Evolutionary conservation across 495 filamentous ascomycete genomes (phyloP), one percentile per base, ranked within the genome.

Genomic region (Beverwykella pulmonaria): DNA sequence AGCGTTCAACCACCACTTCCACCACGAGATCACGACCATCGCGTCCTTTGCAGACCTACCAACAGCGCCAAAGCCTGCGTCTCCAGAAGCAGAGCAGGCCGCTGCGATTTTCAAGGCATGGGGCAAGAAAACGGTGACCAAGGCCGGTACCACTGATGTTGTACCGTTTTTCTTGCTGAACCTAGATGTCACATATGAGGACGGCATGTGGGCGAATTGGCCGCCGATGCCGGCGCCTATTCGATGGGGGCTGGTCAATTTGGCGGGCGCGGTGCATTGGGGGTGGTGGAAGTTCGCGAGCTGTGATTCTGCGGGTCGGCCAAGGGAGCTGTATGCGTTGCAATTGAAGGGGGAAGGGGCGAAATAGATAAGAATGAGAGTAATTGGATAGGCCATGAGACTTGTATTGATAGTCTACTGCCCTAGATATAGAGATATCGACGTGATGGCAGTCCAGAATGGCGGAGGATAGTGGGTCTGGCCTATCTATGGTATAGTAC

Each of bases 91-190:
- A n/a, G 52, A 52, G 22, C 71, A 75, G 14, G 52, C 52, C 14
- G 46, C 75, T 39, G 63, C 70, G 1, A 78, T 81, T 58, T 76
- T 77, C 58, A 53, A 71, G 12, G 82, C 82, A 74, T 82, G 81
- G 63, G 71, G 70, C 23, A 73, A 73, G 64, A 65, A 68, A 23
- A 70, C 59, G 12, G 59, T 73, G 15, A 68, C 57, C 5, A 65
- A 61, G n/a, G 59, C 69, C 12, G 56, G 63, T 19, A 59, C 39
- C 25, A 50, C 53, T 12, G 70, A 74, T 48, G 67, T 67, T 6
- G 78, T 86, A 26, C 83, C 82, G 0, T 83, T 86, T 71, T 84
- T 86, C 75, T 75, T 85, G 59, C 74, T 85, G 53, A 85, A 86
- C 63, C 74, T 84, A 20, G 83, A 86, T 70, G 73, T 76, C 41